These are phyloP conservation scores for Annulohypoxylon stygium DNA, from an alignment of 495 filamentous ascomycete genomes.

Conservation along the genomic window DNA sequence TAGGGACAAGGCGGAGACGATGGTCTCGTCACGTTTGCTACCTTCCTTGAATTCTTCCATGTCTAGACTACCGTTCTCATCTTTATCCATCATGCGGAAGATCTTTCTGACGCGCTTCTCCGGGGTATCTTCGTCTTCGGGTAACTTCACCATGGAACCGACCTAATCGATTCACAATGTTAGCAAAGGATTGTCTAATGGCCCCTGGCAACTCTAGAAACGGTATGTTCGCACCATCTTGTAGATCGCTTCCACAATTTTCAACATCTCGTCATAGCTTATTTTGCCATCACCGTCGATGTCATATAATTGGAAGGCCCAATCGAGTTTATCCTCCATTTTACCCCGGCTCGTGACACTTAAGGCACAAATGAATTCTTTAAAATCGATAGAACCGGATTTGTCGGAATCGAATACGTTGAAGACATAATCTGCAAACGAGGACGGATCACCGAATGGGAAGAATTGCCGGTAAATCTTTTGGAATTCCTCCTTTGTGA, in stretches of 20 bases:
- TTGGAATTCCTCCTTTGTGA: slow-evolving; percentile 98
- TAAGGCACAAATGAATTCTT: slow-evolving; percentile 98
- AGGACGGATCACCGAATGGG: slow-evolving; percentile 95
- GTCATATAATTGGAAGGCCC: slow-evolving; percentile 99
- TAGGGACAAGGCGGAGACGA: slow-evolving; percentile 94
- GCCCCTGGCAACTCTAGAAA: neutral
- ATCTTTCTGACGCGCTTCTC: slow-evolving; percentile 99
- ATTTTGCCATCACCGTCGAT: slow-evolving; percentile 99
- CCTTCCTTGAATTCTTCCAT: slow-evolving; percentile 99
- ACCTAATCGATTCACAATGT: slow-evolving; percentile 69
- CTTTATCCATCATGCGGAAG: slow-evolving; percentile 99
- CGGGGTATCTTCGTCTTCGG: slow-evolving; percentile 97
- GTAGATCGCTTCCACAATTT: slow-evolving; percentile 98
- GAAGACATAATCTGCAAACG: slow-evolving; percentile 98
- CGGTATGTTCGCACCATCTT: slow-evolving; percentile 82
- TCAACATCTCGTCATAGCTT: slow-evolving; percentile 98
- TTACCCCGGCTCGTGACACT: slow-evolving; percentile 97
- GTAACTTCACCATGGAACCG: slow-evolving; percentile 98
- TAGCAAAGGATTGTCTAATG: slow-evolving; percentile 25
- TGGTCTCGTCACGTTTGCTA: slow-evolving; percentile 98
- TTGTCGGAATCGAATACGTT: slow-evolving; percentile 99
- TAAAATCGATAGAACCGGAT: slow-evolving; percentile 97
- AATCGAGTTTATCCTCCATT: slow-evolving; percentile 99
- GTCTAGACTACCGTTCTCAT: slow-evolving; percentile 93
- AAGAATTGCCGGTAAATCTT: slow-evolving; percentile 99